Evolutionary conservation across 2,329 filamentous ascomycete species (phyloP), one percentile per base, ranked within the genome.

Genomic region (Thielaviopsis musarum): DNA sequence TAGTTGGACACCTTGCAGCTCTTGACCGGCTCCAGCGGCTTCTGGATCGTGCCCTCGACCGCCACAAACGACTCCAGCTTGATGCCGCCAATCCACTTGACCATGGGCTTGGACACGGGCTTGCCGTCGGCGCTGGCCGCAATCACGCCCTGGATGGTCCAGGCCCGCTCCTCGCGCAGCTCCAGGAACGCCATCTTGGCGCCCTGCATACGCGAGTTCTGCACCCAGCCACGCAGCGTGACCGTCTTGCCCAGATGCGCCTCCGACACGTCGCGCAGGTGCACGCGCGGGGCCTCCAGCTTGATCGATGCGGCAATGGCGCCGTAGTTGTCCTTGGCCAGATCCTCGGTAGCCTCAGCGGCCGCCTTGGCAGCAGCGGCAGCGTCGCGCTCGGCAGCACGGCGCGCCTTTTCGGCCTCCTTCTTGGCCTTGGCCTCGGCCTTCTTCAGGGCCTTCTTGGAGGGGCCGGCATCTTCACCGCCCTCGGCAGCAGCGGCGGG

Each of bases 141-240:
- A 17, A 89, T 75, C 45, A 96, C 85, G 57, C 85, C 89, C 75
- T 96, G 91, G 48, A 96, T 84, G 26, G 84, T 85, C 76, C 86
- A 84, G 67, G 83, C 79, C 62, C 79, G 76, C 70, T 87, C 83
- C 71, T 89, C 80, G 64, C 88, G 81, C 66, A 97, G 78, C 74
- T 93, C 89, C 66, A 96, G 73, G 74, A 96, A 96, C 51, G 83
- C 86, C 75, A 96, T 85, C 77, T 95, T 96, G 65, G 90, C 89
- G 62, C 87, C 85, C 74, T 97, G 91, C 66, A 86, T 84, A 64
- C 91, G 82, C 34, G 87, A 82, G 74, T 95, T 96, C 70, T 95
- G 88, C 48, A 96, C 79, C 76, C 87, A 88, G 30, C 82, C 88
- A 45, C 89, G 80, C 66, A 96, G 77, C 52, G 82, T 83, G 65